Conservation (phyloP, 495 filamentous ascomycete genomes). For the Neurospora sp. region DNA sequence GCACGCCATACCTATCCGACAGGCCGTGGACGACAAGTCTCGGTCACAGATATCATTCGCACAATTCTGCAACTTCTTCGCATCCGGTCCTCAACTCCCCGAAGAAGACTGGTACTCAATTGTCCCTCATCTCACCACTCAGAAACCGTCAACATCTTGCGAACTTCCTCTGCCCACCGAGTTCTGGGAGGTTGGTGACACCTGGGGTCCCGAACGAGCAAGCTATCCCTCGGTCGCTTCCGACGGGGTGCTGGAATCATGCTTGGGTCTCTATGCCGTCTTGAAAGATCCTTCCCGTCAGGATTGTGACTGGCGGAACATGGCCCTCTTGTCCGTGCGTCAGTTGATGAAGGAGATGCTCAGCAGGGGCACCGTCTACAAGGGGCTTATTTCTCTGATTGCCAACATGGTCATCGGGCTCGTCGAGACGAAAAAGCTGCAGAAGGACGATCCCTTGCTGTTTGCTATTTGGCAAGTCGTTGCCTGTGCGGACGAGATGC, state of each 20-base stretch:
- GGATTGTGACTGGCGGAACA: neutral
- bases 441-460: neutral
- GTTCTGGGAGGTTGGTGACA: neutral
- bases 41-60: neutral
- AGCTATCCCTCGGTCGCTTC: neutral
- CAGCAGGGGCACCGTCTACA: neutral
- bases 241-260: neutral
- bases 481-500: neutral
- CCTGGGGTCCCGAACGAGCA: neutral
- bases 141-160: neutral
- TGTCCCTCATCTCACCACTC: neutral
- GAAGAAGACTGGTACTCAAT: neutral
- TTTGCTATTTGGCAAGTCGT: neutral
- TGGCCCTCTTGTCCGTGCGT: neutral
- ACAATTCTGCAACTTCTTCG: neutral
- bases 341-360: neutral
- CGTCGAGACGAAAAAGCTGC: neutral
- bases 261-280: neutral
- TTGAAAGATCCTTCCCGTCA: neutral
- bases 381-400: neutral
- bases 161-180: neutral
- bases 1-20: neutral
- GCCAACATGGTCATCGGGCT: neutral
- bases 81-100: neutral
- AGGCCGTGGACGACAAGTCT: neutral